These are phyloP conservation scores for Pseudocercospora crystallina DNA, from an alignment of 2,329 filamentous ascomycete species.

Conservation along the genomic window DNA sequence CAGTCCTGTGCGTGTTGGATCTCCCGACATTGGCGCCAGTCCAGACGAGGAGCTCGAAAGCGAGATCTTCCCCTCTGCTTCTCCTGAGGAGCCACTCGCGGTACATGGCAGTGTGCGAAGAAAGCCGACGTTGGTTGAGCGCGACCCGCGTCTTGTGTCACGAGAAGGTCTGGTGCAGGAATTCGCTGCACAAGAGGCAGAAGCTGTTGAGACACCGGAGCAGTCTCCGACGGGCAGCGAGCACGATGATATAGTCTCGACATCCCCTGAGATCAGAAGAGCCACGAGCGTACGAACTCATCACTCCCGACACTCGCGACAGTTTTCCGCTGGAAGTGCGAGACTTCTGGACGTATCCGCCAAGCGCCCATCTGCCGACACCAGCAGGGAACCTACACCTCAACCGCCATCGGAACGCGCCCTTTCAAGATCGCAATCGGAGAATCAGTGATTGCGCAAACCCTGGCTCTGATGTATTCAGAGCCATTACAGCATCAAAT, in stretches of 20 bases:
- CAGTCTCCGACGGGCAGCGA: conserved; percentile 25
- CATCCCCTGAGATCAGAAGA: conserved; percentile 51
- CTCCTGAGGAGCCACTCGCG: conserved; percentile 24
- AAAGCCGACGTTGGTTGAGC: conserved; percentile 65
- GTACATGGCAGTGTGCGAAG: conserved; percentile 53
- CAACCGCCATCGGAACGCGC: conserved; percentile 4
- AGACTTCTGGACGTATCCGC: conserved; percentile 61
- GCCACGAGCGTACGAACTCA: conserved; percentile 69
- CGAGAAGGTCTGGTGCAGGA: conserved; percentile 60
- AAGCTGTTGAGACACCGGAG: conserved; percentile 26
- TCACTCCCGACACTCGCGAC: conserved; percentile 58
- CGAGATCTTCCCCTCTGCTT: conserved; percentile 10
- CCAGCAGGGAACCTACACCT: conserved; percentile 11
- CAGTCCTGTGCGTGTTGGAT: background rate
- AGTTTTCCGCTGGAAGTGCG: conserved; percentile 76
- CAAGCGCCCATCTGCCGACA: conserved; percentile 9
- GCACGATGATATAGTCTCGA: conserved; percentile 22
- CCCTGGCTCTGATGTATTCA: background rate
- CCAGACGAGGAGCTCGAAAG: conserved; percentile 43
- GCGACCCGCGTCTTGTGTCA: conserved; percentile 58
- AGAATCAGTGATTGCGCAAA: background rate
- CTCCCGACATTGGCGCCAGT: conserved; percentile 42
- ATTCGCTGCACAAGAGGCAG: conserved; percentile 41
- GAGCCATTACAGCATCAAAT: background rate
- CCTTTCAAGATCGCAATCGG: conserved; percentile 4